Percentiles rank a stretch among this genome's conserved stretches.
Conservation (phyloP, 2,329 filamentous ascomycete genomes). For the Grosmannia penicillata region DNA sequence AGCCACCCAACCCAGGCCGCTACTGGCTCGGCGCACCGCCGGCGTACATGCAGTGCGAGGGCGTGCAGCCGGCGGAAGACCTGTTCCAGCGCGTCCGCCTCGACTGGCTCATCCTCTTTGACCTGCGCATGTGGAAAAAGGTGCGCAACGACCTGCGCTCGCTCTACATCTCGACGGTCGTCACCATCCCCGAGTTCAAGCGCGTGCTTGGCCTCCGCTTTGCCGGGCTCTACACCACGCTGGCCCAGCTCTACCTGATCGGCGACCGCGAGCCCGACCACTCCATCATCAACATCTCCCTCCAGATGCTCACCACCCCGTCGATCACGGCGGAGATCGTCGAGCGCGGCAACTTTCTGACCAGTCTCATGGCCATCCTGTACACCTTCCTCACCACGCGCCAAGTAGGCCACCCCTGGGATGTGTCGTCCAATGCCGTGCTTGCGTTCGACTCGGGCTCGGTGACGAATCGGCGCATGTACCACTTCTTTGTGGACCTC, state of each 20-base stretch:
- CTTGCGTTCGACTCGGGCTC: slow-evolving; percentile 89
- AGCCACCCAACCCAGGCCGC: slow-evolving; percentile 49
- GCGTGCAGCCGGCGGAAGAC: slow-evolving; percentile 63
- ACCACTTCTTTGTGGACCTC: slow-evolving; percentile 93
- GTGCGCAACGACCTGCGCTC: slow-evolving; percentile 79
- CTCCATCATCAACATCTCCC: slow-evolving; percentile 92
- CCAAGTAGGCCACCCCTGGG: slow-evolving; percentile 86
- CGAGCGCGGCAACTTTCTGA: slow-evolving; percentile 87
- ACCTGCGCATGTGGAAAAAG: slow-evolving; percentile 93
- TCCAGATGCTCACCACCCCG: slow-evolving; percentile 92
- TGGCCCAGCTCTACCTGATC: slow-evolving; percentile 90
- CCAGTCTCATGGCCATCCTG: slow-evolving; percentile 85
- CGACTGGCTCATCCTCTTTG: slow-evolving; percentile 90
- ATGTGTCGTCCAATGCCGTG: slow-evolving; percentile 73
- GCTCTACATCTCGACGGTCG: slow-evolving; percentile 90
- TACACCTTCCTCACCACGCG: slow-evolving; percentile 95
- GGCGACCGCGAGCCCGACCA: slow-evolving; percentile 94
- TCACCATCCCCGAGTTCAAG: slow-evolving; percentile 93
- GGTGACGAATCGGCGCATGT: slow-evolving; percentile 87
- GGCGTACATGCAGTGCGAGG: slow-evolving; percentile 47
- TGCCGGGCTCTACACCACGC: slow-evolving; percentile 80
- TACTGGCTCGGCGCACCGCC: slow-evolving; percentile 80
- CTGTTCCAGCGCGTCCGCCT: slow-evolving; percentile 78
- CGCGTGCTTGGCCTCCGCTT: slow-evolving; percentile 85
- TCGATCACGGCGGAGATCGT: slow-evolving; percentile 95